phyloP scores from a whole-genome alignment of 805 yeast species.

The Lipomyces kockii region DNA sequence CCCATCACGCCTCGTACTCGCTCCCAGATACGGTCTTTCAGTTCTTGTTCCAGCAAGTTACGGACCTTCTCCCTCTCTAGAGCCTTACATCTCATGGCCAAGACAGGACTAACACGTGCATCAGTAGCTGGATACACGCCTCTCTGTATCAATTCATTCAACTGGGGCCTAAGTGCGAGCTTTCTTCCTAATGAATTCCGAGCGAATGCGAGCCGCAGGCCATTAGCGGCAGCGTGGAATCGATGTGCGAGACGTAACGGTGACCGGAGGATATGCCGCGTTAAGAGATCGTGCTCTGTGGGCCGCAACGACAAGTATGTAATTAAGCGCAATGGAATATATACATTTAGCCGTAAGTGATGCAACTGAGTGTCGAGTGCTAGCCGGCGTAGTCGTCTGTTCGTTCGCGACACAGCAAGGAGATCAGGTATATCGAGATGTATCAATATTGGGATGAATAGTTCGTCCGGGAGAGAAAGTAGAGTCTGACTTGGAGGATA shows the following conservation, averaged over 20 bases:
- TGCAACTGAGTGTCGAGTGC: constrained; percentile 39
- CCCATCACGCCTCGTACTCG: constrained; percentile 1
- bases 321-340: constrained; percentile 37
- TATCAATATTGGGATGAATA: constrained; percentile 36
- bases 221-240: constrained; percentile 30
- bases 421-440: constrained; percentile 42
- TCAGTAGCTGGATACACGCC: constrained; percentile 39
- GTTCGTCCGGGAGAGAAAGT: constrained; percentile 38
- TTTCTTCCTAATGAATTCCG: constrained; percentile 37
- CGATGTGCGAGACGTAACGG: constrained; percentile 37
- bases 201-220: constrained; percentile 35
- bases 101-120: constrained; percentile 33
- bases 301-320: constrained; percentile 36
- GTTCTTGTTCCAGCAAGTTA: constrained; percentile 33
- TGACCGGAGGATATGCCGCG: constrained; percentile 38
- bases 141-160: constrained; percentile 39
- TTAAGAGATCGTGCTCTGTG: constrained; percentile 35
- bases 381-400: constrained; percentile 33
- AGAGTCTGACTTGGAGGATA: constrained; percentile 3
- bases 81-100: constrained; percentile 33
- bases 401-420: constrained; percentile 34
- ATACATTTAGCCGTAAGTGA: constrained; percentile 28
- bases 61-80: constrained; percentile 40
- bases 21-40: constrained; percentile 14
- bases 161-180: constrained; percentile 39